Base-by-base conservation (phyloP, 805 yeast species). In the Candida coquimbonensis region DNA sequence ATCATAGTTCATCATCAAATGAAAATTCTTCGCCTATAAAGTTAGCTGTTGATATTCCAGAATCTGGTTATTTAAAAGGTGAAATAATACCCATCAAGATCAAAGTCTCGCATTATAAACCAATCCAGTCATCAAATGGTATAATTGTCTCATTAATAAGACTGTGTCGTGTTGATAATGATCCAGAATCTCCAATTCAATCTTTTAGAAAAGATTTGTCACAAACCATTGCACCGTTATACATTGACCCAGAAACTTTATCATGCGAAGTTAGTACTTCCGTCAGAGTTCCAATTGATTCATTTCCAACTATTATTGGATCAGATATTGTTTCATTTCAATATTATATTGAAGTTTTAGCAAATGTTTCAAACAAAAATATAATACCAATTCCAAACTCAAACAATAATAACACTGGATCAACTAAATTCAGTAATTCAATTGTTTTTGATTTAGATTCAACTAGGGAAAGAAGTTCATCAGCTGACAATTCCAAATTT, bases 131-230 rank as follows among this genome's bases (percentile, higher is more conserved):
- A 52, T 64, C 83, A 13, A 77, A 78, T 38, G 96, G 96, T 0
- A 71, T 88, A 3, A 84, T 88, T 7, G 75, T 85, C 12, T 88
- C 96, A 0, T 67, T 89, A 42, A 86, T 87, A 9, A 69, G 97
- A 46, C 81, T 90, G 6, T 86, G 95, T 52, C 71, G 93, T 13
- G 75, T 82, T 33, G 79, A 77, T 54, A 73, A 80, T 43, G 73
- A 82, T 45, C 72, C 75, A 45, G 82, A 83, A 61, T 54, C 68
- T 48, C 54, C 73, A 46, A 56, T 65, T 36, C 72, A 69, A 48
- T 63, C 91, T 1, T 89, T 83, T 61, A 69, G 97, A 46, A 89
- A 89, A 60, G 97, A 89, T 60, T 67, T 89, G 7, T 77, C 82
- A 34, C 97, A 89, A 63, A 74, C 77, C 33, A 75, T 87, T 1